phyloP scores from a whole-genome alignment of 176 grass and related monocot genomes.

The Cocos nucifera region DNA sequence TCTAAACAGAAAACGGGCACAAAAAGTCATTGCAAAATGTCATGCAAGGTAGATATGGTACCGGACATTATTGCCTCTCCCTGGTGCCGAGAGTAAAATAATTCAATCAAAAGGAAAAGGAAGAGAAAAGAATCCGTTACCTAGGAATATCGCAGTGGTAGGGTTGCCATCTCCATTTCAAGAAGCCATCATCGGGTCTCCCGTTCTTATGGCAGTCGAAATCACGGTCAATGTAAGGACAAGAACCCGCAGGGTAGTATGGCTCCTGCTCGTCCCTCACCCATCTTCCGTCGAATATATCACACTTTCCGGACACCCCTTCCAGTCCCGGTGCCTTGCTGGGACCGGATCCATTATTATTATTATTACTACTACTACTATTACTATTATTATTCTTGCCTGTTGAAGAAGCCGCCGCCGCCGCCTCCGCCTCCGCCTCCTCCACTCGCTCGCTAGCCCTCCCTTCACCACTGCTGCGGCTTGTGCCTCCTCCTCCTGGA shows the following conservation, averaged over 20 bases:
- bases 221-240: conserved; percentile 51
- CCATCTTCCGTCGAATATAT: conserved; percentile 69
- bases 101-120: not conserved
- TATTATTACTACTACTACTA: too few species aligned
- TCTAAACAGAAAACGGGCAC: too few species aligned
- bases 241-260: conserved; percentile 49
- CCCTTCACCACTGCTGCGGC: too few species aligned
- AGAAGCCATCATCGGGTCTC: conserved; percentile 46
- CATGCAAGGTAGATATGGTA: too few species aligned
- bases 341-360: not conserved
- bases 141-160: conserved; percentile 59
- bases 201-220: conserved; percentile 93
- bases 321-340: not conserved
- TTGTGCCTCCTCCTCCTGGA: too few species aligned
- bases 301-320: conserved; percentile 19
- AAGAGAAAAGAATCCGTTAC: conserved; percentile 1
- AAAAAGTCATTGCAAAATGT: too few species aligned
- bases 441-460: too few species aligned
- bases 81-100: too few species aligned
- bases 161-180: conserved; percentile 88
- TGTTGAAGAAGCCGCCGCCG: too few species aligned
- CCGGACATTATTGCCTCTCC: too few species aligned
- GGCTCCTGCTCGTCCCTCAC: conserved; percentile 54
- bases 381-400: too few species aligned
- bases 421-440: too few species aligned